Conservation (phyloP, 441 rosid species). For the Adansonia madagascariensis region DNA sequence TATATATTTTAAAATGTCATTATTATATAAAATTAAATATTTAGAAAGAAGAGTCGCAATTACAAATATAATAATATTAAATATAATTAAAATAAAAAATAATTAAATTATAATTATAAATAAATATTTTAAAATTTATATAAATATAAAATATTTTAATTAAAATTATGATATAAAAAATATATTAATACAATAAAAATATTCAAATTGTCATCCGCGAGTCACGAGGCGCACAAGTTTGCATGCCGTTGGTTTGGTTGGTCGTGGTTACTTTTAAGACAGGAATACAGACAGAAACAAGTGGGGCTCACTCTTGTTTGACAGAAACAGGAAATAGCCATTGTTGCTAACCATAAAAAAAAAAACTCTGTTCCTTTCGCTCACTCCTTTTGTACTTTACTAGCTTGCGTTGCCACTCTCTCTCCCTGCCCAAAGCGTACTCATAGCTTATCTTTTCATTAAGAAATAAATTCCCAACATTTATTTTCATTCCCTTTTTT, state of each 20-base stretch:
- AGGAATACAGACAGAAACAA: conserved; percentile 2
- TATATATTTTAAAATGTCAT: background rate
- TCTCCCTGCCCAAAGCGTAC: background rate
- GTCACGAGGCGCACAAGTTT: background rate
- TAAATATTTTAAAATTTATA: too few species aligned
- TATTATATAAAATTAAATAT: background rate
- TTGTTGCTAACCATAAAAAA: background rate
- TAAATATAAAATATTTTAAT: too few species aligned
- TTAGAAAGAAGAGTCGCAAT: too few species aligned
- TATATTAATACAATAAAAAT: too few species aligned
- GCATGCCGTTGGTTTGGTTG: conserved; percentile 14
- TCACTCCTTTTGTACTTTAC: background rate
- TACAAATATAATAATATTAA: too few species aligned
- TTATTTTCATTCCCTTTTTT: background rate
- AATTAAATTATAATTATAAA: too few species aligned
- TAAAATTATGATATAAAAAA: too few species aligned
- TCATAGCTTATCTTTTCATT: background rate
- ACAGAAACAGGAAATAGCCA: background rate
- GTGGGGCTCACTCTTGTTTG: background rate
- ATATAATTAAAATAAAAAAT: too few species aligned
- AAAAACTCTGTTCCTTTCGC: background rate
- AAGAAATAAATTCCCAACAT: background rate
- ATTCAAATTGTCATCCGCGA: background rate
- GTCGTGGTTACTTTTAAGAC: conserved; percentile 15
- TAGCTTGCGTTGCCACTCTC: background rate